A percentile compares a stretch with the other conserved stretches of the same genome.
phyloP scores from a whole-genome alignment of 768 basidiomycete species.

The Hygrophorus pudorinus region DNA sequence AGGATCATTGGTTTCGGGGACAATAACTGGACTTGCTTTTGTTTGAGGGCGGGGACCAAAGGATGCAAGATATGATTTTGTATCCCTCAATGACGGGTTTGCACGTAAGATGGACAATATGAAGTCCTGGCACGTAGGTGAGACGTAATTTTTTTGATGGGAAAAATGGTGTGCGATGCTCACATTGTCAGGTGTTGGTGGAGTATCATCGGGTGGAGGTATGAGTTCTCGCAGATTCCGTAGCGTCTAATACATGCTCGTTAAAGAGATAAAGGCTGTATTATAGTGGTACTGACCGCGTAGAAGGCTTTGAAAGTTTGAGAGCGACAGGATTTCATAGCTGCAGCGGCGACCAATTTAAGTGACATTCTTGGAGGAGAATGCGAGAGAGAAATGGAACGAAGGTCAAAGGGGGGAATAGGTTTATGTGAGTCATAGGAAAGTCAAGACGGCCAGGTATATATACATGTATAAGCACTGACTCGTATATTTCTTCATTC shows the following conservation, averaged over 20 bases:
- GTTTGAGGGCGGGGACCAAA: constrained; percentile 62
- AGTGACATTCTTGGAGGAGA: constrained; percentile 8
- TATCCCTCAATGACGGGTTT: constrained; percentile 86
- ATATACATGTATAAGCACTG: background rate
- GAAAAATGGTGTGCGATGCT: constrained; percentile 13
- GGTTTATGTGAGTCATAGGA: constrained; percentile 20
- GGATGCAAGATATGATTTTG: constrained; percentile 82
- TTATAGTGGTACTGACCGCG: constrained; percentile 31
- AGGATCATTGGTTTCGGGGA: constrained; percentile 17
- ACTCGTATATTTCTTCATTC: background rate
- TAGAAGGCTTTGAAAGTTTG: constrained; percentile 42
- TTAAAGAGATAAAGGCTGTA: constrained; percentile 6
- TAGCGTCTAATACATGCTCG: constrained; percentile 27
- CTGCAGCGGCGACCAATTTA: constrained; percentile 20
- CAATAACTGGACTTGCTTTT: constrained; percentile 18
- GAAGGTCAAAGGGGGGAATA: constrained; percentile 11
- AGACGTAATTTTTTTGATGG: constrained; percentile 1
- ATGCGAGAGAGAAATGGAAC: constrained; percentile 6
- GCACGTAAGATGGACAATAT: constrained; percentile 91
- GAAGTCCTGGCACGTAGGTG: constrained; percentile 58
- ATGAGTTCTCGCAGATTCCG: constrained; percentile 25
- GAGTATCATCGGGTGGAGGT: constrained; percentile 27
- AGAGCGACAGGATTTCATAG: constrained; percentile 25
- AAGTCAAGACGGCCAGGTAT: constrained; percentile 5
- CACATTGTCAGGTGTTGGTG: constrained; percentile 40